Evolutionary conservation across 106 monocot species (phyloP), one percentile per base, ranked within the genome.

Genomic region (Platanthera guangdongensis): DNA sequence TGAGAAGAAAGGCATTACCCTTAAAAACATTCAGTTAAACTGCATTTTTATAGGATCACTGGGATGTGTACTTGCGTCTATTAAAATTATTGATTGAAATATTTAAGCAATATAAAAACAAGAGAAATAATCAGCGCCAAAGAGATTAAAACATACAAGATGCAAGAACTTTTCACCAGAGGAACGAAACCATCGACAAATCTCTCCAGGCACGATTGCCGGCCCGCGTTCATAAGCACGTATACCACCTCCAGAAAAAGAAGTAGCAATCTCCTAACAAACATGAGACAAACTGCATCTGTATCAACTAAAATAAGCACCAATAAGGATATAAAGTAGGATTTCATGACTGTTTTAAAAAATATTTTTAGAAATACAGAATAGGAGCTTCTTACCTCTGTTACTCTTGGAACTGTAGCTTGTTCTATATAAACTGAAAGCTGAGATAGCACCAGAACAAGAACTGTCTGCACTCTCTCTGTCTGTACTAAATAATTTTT

Each of bases 141-240:
- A n/a, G 48, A 60, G 57, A 50, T 55, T 0, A 54, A 25, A 19
- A 51, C 86, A 75, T 88, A 94, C 96, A 82, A 88, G 86, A 82
- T 89, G 77, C 78, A 94, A 83, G 49, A 97, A 83, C 73, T 87
- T 91, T 79, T 94, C 93, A 77, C 94, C 84, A 79, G 93, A 76
- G 62, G 89, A 91, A 65, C 83, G 96, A 77, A 89, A 97, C 47
- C 88, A 74, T 74, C 96, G 79, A 71, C 94, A 97, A 46, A 94
- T 89, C 62, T 97, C 94, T 72, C 91, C 95, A 76, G 95, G 95
- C 51, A 96, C 92, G 89, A 96, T 93, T 71, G 95, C 87, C 74
- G 95, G 95, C 50, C 95, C 93, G 84, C 86, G 80, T 71, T 93
- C 95, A 83, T 91, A 89, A 46, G 78, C 84, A 72, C 95, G 88